Base-by-base conservation (phyloP, 768 basidiomycete species). In the Kwoniella bestiolae region DNA sequence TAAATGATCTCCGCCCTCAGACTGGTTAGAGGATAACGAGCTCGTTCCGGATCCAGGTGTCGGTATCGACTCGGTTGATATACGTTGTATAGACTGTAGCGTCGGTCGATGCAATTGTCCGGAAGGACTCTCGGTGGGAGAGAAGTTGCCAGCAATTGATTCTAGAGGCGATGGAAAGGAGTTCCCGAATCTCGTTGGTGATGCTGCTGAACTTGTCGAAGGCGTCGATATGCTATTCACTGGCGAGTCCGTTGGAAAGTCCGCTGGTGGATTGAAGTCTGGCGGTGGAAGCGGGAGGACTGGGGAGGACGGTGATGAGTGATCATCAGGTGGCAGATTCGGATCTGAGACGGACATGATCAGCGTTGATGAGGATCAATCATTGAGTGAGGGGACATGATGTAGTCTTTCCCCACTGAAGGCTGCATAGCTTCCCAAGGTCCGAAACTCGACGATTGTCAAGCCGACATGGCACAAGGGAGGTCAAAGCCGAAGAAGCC, bases 191-290 rank as follows among this genome's bases (percentile, higher is more conserved):
- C 21, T 38, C 21, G 46, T 47, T 18, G 57, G 53, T 16, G 53
- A 56, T 16, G 44, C 14, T 11, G 58, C 38, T 18, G 52, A 31
- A 25, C 60, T 58, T 29, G 25, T 29, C 5, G 53, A 58, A 4
- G 71, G 60, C 9, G 69, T 61, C 0, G 58, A 56, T 31, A 73
- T 63, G 28, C 65, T 59, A 11, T 41, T 47, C 18, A 50, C 49
- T 8, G 71, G 67, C 1, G 72, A 69, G 44, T 62, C 66, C 31
- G n/a, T 28, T 34, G 67, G 59, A 31, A 64, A 64, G 29, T 71
- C 69, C 16, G 69, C 69, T 9, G 71, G 73, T 5, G 76, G 76
- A 56, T 77, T 77, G 68, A 75, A 75, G 31, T 64, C 61, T 28
- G 68, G 67, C 8, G 71, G 70, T 28, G 73, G 75, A 1, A 46